A percentile compares a stretch with the other conserved stretches of the same genome.
Conservation (phyloP, 768 basidiomycete species). For the Chalciporus chontae region DNA sequence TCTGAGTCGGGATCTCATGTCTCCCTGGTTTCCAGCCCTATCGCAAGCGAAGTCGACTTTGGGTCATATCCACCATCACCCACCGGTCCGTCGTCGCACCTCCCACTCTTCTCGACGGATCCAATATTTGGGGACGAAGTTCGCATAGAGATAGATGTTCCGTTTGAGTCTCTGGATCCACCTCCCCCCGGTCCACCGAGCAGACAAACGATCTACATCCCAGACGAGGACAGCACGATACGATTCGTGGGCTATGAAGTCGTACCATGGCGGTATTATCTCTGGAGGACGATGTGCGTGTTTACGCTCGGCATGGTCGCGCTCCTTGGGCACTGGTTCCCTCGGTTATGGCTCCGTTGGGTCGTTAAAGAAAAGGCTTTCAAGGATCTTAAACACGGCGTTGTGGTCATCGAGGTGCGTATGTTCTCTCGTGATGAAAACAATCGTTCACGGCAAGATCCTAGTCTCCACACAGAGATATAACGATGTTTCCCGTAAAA, state of each 20-base stretch:
- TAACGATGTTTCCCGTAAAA: constrained; percentile 70
- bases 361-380: constrained; percentile 84
- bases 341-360: constrained; percentile 86
- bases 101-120: constrained; percentile 71
- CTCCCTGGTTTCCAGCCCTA: constrained; percentile 19
- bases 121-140: constrained; percentile 82
- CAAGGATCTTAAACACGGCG: constrained; percentile 60
- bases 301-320: constrained; percentile 68
- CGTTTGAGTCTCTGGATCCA: constrained; percentile 58
- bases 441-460: constrained; percentile 21
- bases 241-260: constrained; percentile 85
- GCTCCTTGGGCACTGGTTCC: constrained; percentile 91
- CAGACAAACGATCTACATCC: constrained; percentile 79
- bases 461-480: constrained; percentile 82
- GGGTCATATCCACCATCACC: constrained; percentile 71
- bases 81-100: constrained; percentile 33
- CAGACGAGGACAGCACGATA: constrained; percentile 87
- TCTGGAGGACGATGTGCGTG: constrained; percentile 72
- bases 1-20: constrained; percentile 19
- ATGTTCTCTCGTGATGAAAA: neutral
- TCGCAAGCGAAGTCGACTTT: constrained; percentile 63
- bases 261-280: constrained; percentile 51
- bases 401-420: constrained; percentile 88
- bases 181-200: constrained; percentile 81
- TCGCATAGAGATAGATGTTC: constrained; percentile 75